Evolutionary conservation across 108 stramenopile genomes (phyloP), one percentile per base, ranked within the genome.

Genomic region (Parietichytrium sp.): DNA sequence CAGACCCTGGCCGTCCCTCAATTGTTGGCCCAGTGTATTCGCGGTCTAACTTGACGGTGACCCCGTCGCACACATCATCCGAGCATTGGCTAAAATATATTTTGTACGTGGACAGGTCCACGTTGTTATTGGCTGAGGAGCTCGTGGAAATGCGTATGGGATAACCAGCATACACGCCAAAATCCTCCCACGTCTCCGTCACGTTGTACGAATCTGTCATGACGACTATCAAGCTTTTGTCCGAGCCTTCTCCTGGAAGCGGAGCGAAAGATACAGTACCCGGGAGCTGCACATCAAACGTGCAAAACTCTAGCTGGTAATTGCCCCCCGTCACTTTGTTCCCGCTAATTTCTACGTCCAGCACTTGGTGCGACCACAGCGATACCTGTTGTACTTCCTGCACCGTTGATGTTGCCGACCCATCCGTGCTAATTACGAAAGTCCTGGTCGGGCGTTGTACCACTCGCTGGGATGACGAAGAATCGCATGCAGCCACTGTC

Each of bases 101-200:
- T 13, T 42, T 33, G 20, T 72, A 72, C 10, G 42, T 45, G 6
- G 61, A 23, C 1, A n/a, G 13, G 20, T 72, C 42, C n/a, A n/a
- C n/a, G n/a, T n/a, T n/a, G n/a, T n/a, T n/a, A n/a, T n/a, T n/a
- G n/a, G n/a, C n/a, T n/a, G n/a, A n/a, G n/a, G n/a, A n/a, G n/a
- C n/a, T n/a, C 8, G 33, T 72, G 16, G 61, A 72, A 2, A 72
- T 45, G 42, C 61, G 61, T 10, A 72, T 45, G 10, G 61, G 61
- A 20, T 72, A 72, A n/a, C 61, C 61, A 6, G 8, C 8, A 25
- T 72, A 72, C 1, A 72, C 61, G 61, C 61, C 61, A 72, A 45
- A 36, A 6, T 72, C 33, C 61, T 72, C 38, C 61, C 61, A 72
- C 6, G 42, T 12, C 6, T 7, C 20, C 6, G 61, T 25, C 6